Conservation (phyloP, 352 stramenopile species). For the Phytopythium ostracodes region DNA sequence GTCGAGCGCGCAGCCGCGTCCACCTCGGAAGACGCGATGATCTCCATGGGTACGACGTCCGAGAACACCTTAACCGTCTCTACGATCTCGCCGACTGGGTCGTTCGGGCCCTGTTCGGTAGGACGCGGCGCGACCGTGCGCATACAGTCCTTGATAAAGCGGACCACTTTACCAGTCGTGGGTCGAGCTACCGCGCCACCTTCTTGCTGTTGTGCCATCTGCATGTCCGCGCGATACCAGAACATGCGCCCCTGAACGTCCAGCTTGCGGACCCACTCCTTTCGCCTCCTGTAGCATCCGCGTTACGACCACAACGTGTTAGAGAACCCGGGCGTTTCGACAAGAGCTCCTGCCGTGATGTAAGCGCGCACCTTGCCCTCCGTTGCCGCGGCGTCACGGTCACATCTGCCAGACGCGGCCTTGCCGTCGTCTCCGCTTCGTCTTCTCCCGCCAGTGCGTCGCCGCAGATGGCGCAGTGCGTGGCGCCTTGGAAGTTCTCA, state of each 20-base stretch:
- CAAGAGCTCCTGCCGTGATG: not conserved
- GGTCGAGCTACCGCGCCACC: not conserved
- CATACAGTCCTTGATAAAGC: conserved; percentile 20
- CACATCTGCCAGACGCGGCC: not conserved
- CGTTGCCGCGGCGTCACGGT: not conserved
- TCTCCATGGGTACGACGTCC: conserved; percentile 29
- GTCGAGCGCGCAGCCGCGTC: conserved; percentile 30
- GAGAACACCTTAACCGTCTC: conserved; percentile 30
- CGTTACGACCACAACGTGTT: not conserved
- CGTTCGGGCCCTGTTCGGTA: conserved; percentile 14
- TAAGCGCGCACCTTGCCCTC: conserved; percentile 3
- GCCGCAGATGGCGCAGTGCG: conserved; percentile 45
- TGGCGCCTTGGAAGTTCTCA: conserved; percentile 53
- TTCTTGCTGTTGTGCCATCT: not conserved
- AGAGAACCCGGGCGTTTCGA: not conserved
- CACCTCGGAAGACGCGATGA: conserved; percentile 28
- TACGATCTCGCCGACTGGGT: conserved; percentile 23
- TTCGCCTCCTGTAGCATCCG: conserved; percentile 21
- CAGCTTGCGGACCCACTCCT: conserved; percentile 52
- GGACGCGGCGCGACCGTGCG: not conserved
- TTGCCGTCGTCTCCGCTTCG: not conserved
- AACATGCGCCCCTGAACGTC: conserved; percentile 54
- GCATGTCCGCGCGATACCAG: conserved; percentile 36
- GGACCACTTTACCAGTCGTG: conserved; percentile 19
- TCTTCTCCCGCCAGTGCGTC: conserved; percentile 16